Conservation (phyloP, 371 early-diverging fungal species). For the Mucor piriformis region DNA sequence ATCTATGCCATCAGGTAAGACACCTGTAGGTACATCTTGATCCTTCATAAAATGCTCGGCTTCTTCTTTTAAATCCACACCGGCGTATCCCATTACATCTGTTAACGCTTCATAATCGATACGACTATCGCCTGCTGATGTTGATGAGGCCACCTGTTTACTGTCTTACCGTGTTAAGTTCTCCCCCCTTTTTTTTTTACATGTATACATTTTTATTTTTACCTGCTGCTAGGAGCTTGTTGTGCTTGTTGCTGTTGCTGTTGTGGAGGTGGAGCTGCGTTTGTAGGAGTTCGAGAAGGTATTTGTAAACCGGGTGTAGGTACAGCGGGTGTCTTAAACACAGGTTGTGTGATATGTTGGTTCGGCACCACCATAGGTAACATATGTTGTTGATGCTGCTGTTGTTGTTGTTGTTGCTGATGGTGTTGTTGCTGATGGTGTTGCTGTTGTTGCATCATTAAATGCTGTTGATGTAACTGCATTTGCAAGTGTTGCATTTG, state of each 20-base stretch:
- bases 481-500: slow-evolving; percentile 14
- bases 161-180: no score
- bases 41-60: slow-evolving; percentile 55
- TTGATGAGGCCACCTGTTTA: no score
- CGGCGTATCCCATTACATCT: slow-evolving; percentile 87
- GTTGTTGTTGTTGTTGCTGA: background rate
- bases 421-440: slow-evolving; percentile 11
- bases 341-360: slow-evolving; percentile 5
- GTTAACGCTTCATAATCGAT: slow-evolving; percentile 69
- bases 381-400: slow-evolving; percentile 9
- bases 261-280: slow-evolving; percentile 3
- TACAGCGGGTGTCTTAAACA: slow-evolving; percentile 41
- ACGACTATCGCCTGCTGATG: slow-evolving; percentile 27
- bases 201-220: background rate
- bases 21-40: slow-evolving; percentile 32
- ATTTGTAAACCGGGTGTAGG: slow-evolving; percentile 34
- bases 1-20: slow-evolving; percentile 42
- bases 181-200: background rate
- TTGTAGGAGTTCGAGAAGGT: slow-evolving; percentile 17
- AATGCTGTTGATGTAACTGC: slow-evolving; percentile 12
- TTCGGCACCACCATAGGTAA: background rate
- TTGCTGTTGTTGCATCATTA: slow-evolving; percentile 9
- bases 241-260: slow-evolving; percentile 12
- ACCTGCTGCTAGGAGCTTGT: background rate
- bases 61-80: slow-evolving; percentile 82